Evolutionary conservation across 148 eudicot genomes (phyloP).

Genomic region (Suaeda aralocaspica): DNA sequence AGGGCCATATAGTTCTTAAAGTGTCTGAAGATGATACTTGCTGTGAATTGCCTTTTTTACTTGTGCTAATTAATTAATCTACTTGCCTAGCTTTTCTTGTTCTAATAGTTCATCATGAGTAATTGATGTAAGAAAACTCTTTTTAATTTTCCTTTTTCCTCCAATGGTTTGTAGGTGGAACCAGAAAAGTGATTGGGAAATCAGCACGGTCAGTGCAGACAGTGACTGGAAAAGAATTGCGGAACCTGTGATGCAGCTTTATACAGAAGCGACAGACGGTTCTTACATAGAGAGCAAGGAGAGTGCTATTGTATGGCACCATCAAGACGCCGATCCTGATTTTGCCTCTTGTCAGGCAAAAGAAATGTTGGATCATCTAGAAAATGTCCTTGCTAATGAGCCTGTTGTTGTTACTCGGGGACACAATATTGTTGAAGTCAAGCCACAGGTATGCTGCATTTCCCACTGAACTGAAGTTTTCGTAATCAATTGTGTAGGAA

Average conservation of each 20-base stretch:
- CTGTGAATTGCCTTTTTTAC: no score
- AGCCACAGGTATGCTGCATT: constrained; percentile 47
- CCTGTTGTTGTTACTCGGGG: constrained; percentile 67
- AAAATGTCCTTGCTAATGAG: constrained; percentile 67
- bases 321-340: constrained; percentile 56
- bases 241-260: constrained; percentile 57
- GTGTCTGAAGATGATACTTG: no score
- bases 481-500: background rate
- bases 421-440: constrained; percentile 69
- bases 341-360: constrained; percentile 72
- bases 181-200: constrained; percentile 51
- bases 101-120: no score
- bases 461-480: background rate
- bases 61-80: no score
- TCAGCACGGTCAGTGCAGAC: constrained; percentile 28
- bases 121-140: no score
- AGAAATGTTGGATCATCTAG: constrained; percentile 63
- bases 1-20: no score
- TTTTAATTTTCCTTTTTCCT: background rate
- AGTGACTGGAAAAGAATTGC: constrained; percentile 59
- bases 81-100: no score
- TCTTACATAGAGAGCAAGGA: constrained; percentile 58
- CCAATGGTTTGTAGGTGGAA: constrained; percentile 48
- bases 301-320: constrained; percentile 79
- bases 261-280: constrained; percentile 70